Base-by-base conservation (phyloP, 106 monocot genomes). In the Acorus calamus region DNA sequence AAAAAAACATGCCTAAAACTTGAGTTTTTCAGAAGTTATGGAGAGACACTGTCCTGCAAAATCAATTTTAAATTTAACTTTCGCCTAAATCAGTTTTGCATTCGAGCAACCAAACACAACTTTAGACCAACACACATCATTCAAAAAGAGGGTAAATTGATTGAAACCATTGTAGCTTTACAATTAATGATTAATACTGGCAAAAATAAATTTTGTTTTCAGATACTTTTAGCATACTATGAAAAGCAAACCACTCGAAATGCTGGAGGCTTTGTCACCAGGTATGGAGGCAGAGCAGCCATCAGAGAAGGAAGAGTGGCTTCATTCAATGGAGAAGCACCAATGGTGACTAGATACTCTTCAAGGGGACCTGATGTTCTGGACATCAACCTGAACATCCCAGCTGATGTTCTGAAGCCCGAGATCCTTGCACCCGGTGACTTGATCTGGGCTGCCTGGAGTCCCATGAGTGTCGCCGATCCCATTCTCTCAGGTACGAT, bases 361-460 rank as follows among this genome's bases (percentile, higher is more conserved):
- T 88, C 92, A 28, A 75, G 88, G 57, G 92, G 92, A 5, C 88
- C 92, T 4, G 87, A 82, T 66, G 55, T 84, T 45, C 2, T 75
- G 0, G 72, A 83, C 63, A 44, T 6, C 46, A 44, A 65, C 2
- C 4, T 63, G 65, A 77, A 14, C 28, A 28, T 28, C 43, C 78
- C 76, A 3, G 84, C 79, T 4, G 85, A 93, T 59, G 77, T 85
- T 11, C 80, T 93, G 43, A 93, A 93, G 64, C 92, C 92, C 0
- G 88, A 93, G 49, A 66, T 93, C 14, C 70, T 85, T 6, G 88
- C 88, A 8, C 88, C 92, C 0, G 92, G 88, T 6, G 41, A 80
- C 54, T 82, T 88, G 10, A 93, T 93, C 12, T 92, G 92, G 88
- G 82, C 65, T 2, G 92, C 92, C 3, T 92, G 88, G 92, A 92